Conservation (phyloP, 2,329 filamentous ascomycete species). For the Phoma sp. region DNA sequence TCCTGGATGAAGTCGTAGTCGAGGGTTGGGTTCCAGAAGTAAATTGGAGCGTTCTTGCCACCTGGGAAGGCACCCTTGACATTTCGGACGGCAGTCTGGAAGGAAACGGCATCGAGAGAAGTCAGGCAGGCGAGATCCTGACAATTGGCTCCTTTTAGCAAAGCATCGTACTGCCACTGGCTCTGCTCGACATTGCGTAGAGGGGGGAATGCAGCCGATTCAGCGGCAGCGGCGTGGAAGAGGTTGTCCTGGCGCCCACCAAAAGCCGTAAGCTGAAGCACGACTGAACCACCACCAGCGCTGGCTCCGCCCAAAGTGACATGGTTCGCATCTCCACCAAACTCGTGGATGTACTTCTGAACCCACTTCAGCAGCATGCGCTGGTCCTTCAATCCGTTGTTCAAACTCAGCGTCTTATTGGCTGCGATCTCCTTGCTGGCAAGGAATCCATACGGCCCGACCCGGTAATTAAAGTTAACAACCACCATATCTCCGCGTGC, state of each 20-base stretch:
- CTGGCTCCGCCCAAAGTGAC: slow-evolving; percentile 49
- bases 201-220: slow-evolving; percentile 48
- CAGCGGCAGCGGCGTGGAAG: slow-evolving; percentile 43
- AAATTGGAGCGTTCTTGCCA: slow-evolving; percentile 40
- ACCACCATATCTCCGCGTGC: slow-evolving; percentile 42
- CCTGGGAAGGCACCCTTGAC: slow-evolving; percentile 49
- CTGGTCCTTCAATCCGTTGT: slow-evolving; percentile 49
- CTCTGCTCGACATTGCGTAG: slow-evolving; percentile 47
- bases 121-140: slow-evolving; percentile 48
- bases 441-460: slow-evolving; percentile 49
- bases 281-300: slow-evolving; percentile 49
- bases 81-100: slow-evolving; percentile 47
- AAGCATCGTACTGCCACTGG: slow-evolving; percentile 51
- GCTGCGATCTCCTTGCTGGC: slow-evolving; percentile 38
- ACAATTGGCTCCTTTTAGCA: slow-evolving; percentile 45
- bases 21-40: slow-evolving; percentile 52
- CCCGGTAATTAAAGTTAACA: slow-evolving; percentile 50
- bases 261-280: slow-evolving; percentile 46
- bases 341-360: slow-evolving; percentile 43
- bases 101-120: slow-evolving; percentile 42
- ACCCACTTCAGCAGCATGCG: slow-evolving; percentile 46
- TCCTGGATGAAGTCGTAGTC: slow-evolving; percentile 52
- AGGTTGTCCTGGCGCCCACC: slow-evolving; percentile 46
- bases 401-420: slow-evolving; percentile 39
- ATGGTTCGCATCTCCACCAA: slow-evolving; percentile 49